A percentile compares a stretch with the other conserved stretches of the same genome.
Evolutionary conservation across 202 grass and related monocot genomes (phyloP).

Genomic region (Thinopyrum obtusiflorum): DNA sequence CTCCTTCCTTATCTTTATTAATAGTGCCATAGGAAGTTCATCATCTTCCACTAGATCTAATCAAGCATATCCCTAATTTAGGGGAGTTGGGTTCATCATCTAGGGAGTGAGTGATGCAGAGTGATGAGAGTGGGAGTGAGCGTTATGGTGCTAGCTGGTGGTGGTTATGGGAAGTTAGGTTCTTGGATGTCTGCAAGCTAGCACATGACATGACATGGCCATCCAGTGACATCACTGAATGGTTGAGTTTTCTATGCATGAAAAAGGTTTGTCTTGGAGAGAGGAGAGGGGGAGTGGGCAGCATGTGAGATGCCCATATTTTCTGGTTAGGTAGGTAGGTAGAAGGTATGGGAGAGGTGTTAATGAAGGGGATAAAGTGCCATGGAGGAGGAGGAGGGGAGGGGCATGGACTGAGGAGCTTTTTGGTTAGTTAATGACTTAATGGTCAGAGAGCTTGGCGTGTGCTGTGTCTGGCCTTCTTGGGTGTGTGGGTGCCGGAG

Average conservation of each 20-base stretch:
- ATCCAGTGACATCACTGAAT: conserved; percentile 31
- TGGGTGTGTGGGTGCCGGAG: conserved; percentile 14
- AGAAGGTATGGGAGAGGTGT: conserved; percentile 41
- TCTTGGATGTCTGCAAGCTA: conserved; percentile 30
- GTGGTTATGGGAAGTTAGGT: conserved; percentile 42
- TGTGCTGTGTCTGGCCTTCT: conserved; percentile 24
- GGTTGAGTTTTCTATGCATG: neutral
- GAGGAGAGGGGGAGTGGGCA: conserved; percentile 40
- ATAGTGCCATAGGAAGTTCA: conserved; percentile 2
- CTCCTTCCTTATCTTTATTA: neutral
- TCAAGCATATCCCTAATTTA: neutral
- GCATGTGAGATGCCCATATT: conserved; percentile 60
- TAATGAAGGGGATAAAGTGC: conserved; percentile 39
- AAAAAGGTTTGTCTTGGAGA: conserved; percentile 32
- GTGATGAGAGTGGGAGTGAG: conserved; percentile 21
- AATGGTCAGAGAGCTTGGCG: conserved; percentile 46
- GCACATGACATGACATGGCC: conserved; percentile 44
- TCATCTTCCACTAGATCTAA: conserved; percentile 1
- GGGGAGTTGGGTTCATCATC: conserved; percentile 4
- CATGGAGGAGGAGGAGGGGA: neutral
- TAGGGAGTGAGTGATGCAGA: conserved; percentile 25
- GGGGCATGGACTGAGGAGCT: conserved; percentile 26
- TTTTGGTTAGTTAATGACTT: conserved; percentile 71
- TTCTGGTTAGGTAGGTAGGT: conserved; percentile 54
- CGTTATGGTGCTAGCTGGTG: neutral